phyloP scores from a whole-genome alignment of 805 yeast species.

The Schizosaccharomyces osmophilus region DNA sequence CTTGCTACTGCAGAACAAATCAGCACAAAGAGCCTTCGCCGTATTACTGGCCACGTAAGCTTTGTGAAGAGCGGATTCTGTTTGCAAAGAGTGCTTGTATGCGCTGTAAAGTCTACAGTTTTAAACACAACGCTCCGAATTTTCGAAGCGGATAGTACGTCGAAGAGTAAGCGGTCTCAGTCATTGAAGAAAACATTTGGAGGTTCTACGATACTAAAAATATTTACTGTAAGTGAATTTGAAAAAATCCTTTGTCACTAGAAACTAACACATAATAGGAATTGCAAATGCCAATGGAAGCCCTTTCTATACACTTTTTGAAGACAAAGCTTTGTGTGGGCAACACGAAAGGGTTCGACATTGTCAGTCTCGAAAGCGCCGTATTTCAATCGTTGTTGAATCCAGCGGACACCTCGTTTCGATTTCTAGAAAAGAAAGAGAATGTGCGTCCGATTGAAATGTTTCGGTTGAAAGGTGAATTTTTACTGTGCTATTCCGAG shows the following conservation, averaged over 20 bases:
- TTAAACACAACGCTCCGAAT: slow-evolving; percentile 53
- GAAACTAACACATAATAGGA: slow-evolving; percentile 25
- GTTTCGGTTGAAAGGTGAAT: slow-evolving; percentile 71
- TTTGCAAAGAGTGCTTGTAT: slow-evolving; percentile 64
- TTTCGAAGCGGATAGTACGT: slow-evolving; percentile 53
- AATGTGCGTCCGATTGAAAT: slow-evolving; percentile 73
- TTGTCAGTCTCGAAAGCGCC: slow-evolving; percentile 60
- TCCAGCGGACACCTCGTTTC: slow-evolving; percentile 95
- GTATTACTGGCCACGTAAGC: slow-evolving; percentile 59
- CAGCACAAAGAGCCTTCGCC: slow-evolving; percentile 36
- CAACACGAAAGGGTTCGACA: slow-evolving; percentile 87
- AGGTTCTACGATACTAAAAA: slow-evolving; percentile 37
- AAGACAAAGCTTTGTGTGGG: slow-evolving; percentile 81
- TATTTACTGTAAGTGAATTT: slow-evolving; percentile 18
- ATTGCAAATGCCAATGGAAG: slow-evolving; percentile 63
- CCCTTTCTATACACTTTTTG: slow-evolving; percentile 72
- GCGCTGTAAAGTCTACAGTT: slow-evolving; percentile 67
- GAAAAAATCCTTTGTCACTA: no score
- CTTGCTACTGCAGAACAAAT: slow-evolving; percentile 20
- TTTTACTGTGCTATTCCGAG: slow-evolving; percentile 69
- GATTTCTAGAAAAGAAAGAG: slow-evolving; percentile 69
- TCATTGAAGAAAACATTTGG: slow-evolving; percentile 16
- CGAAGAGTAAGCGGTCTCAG: slow-evolving; percentile 17
- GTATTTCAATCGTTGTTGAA: slow-evolving; percentile 75
- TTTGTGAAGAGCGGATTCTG: slow-evolving; percentile 86